phyloP scores from a whole-genome alignment of 805 yeast genomes.

The Geotrichum ghanense region DNA sequence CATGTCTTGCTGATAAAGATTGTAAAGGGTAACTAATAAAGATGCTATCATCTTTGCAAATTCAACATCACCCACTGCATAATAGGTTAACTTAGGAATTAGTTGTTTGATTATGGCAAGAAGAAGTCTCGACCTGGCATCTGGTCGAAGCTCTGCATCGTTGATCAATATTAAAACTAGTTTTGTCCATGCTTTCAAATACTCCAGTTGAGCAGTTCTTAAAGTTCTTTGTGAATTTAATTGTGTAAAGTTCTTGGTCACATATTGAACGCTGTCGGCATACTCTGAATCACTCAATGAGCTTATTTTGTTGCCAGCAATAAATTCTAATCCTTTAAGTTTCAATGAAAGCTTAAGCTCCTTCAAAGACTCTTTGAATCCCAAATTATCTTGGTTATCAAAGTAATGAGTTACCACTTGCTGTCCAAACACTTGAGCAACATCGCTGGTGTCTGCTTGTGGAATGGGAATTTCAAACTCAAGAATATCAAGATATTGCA shows the following conservation, averaged over 20 bases:
- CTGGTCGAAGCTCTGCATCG: constrained; percentile 40
- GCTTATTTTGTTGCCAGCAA: constrained; percentile 5
- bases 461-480: constrained; percentile 32
- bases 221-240: constrained; percentile 20
- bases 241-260: constrained; percentile 37
- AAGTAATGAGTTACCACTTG: constrained; percentile 14
- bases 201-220: constrained; percentile 39
- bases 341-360: constrained; percentile 13
- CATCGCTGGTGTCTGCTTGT: background rate
- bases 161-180: constrained; percentile 62
- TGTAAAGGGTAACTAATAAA: constrained; percentile 58
- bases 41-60: constrained; percentile 73
- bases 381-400: constrained; percentile 16
- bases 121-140: constrained; percentile 48
- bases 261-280: constrained; percentile 17
- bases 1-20: constrained; percentile 40
- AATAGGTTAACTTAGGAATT: constrained; percentile 67
- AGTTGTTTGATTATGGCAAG: constrained; percentile 65
- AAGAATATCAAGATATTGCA: constrained; percentile 60
- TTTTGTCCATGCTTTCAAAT: constrained; percentile 75
- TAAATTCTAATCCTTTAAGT: constrained; percentile 18
- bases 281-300: constrained; percentile 8
- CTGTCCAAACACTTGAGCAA: constrained; percentile 4
- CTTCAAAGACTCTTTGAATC: constrained; percentile 9
- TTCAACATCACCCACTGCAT: constrained; percentile 49